A percentile compares a stretch with the other conserved stretches of the same genome.
Evolutionary conservation across 257 asterid species (phyloP).

Genomic region (Ilex aquifolium): DNA sequence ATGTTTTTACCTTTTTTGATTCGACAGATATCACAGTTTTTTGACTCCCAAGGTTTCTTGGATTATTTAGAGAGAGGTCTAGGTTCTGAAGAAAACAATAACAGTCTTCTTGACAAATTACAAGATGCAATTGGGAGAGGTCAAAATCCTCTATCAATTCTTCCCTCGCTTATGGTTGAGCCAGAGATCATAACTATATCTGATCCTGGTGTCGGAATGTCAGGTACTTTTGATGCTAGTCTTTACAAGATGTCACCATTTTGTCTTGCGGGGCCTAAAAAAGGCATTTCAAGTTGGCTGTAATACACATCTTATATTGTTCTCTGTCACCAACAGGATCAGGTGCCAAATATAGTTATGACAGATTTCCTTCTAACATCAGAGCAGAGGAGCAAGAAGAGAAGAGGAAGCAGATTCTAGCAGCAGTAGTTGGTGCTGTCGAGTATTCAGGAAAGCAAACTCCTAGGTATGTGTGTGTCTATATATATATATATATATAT

Average conservation of each 20-base stretch:
- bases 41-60: slow-evolving; percentile 90
- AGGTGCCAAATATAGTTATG: slow-evolving; percentile 62
- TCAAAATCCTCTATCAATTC: slow-evolving; percentile 69
- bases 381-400: slow-evolving; percentile 87
- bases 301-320: neutral
- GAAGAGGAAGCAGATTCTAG: slow-evolving; percentile 82
- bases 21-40: slow-evolving; percentile 80
- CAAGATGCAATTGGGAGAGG: slow-evolving; percentile 97
- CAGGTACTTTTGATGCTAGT: slow-evolving; percentile 37
- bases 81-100: slow-evolving; percentile 65
- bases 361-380: slow-evolving; percentile 68
- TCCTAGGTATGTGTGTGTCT: slow-evolving; percentile 35
- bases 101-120: slow-evolving; percentile 85
- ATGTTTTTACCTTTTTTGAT: neutral
- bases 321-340: slow-evolving; percentile 23
- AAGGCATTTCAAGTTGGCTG: slow-evolving; percentile 8
- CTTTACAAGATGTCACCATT: slow-evolving; percentile 16
- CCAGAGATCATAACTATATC: slow-evolving; percentile 70
- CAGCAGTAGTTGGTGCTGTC: slow-evolving; percentile 76
- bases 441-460: slow-evolving; percentile 70
- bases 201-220: slow-evolving; percentile 42
- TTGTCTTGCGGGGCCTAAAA: slow-evolving; percentile 6
- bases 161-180: slow-evolving; percentile 42
- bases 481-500: neutral
- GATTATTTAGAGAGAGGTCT: slow-evolving; percentile 92